Percentiles rank a stretch among this genome's conserved stretches.
These are phyloP conservation scores for Fulvia fulva DNA, from an alignment of 2,329 filamentous ascomycete species.

Conservation along the genomic window DNA sequence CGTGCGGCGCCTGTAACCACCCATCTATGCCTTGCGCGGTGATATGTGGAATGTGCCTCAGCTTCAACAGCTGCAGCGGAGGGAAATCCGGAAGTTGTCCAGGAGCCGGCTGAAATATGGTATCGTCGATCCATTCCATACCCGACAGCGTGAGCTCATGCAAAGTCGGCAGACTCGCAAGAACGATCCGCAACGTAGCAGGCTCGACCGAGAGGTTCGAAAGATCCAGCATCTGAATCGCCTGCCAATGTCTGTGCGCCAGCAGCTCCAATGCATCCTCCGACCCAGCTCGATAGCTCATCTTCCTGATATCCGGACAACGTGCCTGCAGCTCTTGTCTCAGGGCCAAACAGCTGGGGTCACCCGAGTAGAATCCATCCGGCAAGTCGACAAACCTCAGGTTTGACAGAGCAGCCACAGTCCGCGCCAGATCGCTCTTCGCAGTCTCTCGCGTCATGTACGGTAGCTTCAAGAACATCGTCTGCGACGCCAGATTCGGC, in stretches of 20 bases:
- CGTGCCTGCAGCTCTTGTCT: constrained; percentile 79
- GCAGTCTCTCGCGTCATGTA: constrained; percentile 92
- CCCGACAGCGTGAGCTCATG: constrained; percentile 71
- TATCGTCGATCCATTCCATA: constrained; percentile 68
- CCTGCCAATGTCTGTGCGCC: constrained; percentile 62
- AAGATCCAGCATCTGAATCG: constrained; percentile 70
- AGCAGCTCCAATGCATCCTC: constrained; percentile 73
- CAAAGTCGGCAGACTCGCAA: constrained; percentile 64
- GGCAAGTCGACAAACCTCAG: constrained; percentile 87
- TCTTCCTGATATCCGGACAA: constrained; percentile 81
- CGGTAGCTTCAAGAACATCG: constrained; percentile 79
- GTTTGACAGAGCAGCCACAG: constrained; percentile 78
- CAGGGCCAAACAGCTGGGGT: constrained; percentile 68
- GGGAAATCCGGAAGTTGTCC: constrained; percentile 66
- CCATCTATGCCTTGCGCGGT: constrained; percentile 66
- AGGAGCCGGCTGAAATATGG: constrained; percentile 65
- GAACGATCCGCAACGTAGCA: constrained; percentile 63
- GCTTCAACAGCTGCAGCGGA: constrained; percentile 65
- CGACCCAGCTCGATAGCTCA: constrained; percentile 75
- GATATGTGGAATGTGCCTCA: constrained; percentile 67
- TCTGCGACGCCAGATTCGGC: constrained; percentile 62
- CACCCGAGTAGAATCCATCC: constrained; percentile 80
- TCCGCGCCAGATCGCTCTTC: constrained; percentile 78
- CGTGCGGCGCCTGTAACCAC: constrained; percentile 62
- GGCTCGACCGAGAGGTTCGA: constrained; percentile 66